Conservation (phyloP, 1,284 basidiomycete species). For the Leccinum fuscescens region DNA sequence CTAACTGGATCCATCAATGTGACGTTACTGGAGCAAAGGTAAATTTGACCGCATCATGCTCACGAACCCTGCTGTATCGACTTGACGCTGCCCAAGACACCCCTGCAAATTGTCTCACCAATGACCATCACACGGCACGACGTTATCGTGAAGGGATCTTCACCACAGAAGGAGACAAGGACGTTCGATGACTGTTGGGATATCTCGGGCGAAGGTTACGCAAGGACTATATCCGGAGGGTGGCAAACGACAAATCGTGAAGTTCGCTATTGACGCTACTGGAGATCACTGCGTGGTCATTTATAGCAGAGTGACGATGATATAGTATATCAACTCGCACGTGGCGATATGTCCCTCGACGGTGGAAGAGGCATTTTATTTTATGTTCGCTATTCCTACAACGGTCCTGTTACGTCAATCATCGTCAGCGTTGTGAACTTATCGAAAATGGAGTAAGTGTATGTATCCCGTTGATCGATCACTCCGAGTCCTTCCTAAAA, state of each 20-base stretch:
- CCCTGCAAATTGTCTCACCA: not conserved
- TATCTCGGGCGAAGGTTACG: not conserved
- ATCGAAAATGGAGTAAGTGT: too few species aligned
- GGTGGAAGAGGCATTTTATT: not conserved
- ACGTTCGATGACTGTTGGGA: not conserved
- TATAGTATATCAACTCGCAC: not conserved
- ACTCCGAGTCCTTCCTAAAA: too few species aligned
- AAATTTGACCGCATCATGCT: not conserved
- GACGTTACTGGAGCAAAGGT: not conserved
- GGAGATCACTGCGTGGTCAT: not conserved
- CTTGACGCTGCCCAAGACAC: not conserved
- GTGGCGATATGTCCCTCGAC: not conserved
- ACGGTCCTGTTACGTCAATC: too few species aligned
- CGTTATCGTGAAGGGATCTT: not conserved
- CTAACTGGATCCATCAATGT: not conserved
- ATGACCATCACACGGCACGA: not conserved
- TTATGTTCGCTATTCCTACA: not conserved
- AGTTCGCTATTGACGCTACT: not conserved
- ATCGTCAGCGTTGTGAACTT: too few species aligned
- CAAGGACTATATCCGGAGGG: not conserved
- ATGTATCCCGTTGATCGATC: too few species aligned
- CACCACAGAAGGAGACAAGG: not conserved
- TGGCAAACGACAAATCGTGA: not conserved
- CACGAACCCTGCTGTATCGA: not conserved
- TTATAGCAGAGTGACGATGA: not conserved